Evolutionary conservation across 495 filamentous ascomycete genomes (phyloP).

Genomic region (Xylaria grammica): DNA sequence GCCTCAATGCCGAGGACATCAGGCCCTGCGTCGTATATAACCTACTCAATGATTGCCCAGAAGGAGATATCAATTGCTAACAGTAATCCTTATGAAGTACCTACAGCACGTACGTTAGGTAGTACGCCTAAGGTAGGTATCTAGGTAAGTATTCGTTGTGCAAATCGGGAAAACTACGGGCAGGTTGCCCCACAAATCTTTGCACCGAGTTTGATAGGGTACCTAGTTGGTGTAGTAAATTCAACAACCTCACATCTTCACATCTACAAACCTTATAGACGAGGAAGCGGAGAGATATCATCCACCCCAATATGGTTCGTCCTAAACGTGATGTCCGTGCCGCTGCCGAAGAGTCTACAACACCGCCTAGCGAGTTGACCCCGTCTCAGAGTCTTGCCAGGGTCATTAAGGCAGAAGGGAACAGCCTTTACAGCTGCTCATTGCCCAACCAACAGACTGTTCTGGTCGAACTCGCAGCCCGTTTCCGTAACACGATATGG

Average conservation of each 20-base stretch:
- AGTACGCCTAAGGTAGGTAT: no score
- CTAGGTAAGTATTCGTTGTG: neutral
- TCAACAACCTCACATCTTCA: neutral
- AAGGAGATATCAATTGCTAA: no score
- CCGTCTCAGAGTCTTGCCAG: constrained; percentile 71
- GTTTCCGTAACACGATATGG: constrained; percentile 91
- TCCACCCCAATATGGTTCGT: constrained; percentile 62
- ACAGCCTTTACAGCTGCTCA: constrained; percentile 80
- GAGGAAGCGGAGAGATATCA: neutral
- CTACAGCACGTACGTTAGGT: neutral
- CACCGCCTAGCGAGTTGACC: constrained; percentile 71
- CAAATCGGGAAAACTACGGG: constrained; percentile 17
- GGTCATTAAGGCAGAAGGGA: constrained; percentile 81
- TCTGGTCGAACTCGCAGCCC: constrained; percentile 76
- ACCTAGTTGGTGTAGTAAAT: neutral
- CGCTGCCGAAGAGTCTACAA: constrained; percentile 73
- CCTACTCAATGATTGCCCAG: no score
- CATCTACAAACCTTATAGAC: neutral
- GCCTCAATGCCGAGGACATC: no score
- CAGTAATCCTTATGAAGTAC: neutral
- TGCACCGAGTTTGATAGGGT: neutral
- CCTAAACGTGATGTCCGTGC: constrained; percentile 76
- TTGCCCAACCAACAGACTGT: constrained; percentile 60
- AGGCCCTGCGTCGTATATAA: no score
- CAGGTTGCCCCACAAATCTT: neutral